Percentiles rank a stretch among this genome's conserved stretches.
Evolutionary conservation across 306 rosid genomes (phyloP).

Genomic region (Prunus mira): DNA sequence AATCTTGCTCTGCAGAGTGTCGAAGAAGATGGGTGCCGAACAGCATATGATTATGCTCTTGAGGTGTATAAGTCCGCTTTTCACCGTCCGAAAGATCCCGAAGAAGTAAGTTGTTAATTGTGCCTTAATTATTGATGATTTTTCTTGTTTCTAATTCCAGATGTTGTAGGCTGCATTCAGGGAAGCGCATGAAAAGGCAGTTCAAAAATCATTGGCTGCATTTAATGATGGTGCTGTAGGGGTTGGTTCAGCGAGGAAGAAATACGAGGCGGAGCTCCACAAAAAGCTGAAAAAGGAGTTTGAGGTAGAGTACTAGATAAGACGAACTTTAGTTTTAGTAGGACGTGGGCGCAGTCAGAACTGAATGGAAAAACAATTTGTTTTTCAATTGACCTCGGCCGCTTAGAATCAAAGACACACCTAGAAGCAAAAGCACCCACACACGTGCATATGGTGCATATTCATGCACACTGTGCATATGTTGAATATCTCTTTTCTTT

Average conservation of each 20-base stretch:
- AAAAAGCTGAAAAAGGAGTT: conserved; percentile 71
- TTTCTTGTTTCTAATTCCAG: conserved; percentile 17
- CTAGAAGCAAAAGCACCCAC: neutral
- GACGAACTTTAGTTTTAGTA: neutral
- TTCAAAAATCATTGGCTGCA: conserved; percentile 66
- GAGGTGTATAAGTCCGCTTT: conserved; percentile 70
- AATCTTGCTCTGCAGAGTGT: conserved; percentile 62
- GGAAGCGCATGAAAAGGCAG: conserved; percentile 91
- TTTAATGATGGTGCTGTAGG: conserved; percentile 84
- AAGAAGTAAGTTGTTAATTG: conserved; percentile 66
- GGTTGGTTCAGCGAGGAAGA: conserved; percentile 79
- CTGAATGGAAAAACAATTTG: neutral
- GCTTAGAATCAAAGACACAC: neutral
- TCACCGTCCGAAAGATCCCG: conserved; percentile 76
- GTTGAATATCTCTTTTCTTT: neutral
- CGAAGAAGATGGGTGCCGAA: conserved; percentile 90
- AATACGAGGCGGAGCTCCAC: conserved; percentile 67
- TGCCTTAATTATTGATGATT: conserved; percentile 18
- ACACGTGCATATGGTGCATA: neutral
- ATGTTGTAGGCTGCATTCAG: conserved; percentile 65
- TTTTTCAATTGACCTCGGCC: neutral
- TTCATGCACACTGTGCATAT: neutral
- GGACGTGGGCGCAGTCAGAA: neutral
- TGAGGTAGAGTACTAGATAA: conserved; percentile 50
- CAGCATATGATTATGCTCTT: conserved; percentile 75